These are phyloP conservation scores for Globisporangium echinulatum DNA, from an alignment of 352 stramenopile species.

Conservation along the genomic window DNA sequence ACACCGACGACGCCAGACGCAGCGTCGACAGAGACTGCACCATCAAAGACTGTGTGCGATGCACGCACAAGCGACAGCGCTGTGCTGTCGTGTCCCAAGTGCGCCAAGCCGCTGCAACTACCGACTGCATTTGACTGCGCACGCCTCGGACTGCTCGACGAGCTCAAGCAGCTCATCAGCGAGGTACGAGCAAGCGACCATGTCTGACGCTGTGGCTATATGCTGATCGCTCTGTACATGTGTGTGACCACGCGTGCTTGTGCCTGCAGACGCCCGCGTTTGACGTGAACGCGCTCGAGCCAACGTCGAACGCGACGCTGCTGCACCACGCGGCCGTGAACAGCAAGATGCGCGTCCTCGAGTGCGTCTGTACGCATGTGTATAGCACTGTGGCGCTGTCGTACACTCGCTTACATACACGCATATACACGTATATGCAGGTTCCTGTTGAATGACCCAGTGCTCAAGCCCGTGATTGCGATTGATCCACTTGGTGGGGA, in stretches of 20 bases:
- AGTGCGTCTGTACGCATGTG: constrained; percentile 24
- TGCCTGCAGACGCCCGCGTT: constrained; percentile 31
- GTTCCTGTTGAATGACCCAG: constrained; percentile 39
- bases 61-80: neutral
- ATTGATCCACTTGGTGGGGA: constrained; percentile 54
- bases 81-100: constrained; percentile 29
- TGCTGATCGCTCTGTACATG: neutral
- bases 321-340: constrained; percentile 76
- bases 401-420: neutral
- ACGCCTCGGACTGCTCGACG: constrained; percentile 44
- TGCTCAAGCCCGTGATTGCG: constrained; percentile 22
- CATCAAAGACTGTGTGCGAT: neutral
- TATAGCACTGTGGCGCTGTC: neutral
- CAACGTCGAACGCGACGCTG: constrained; percentile 49
- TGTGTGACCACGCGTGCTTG: neutral
- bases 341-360: constrained; percentile 70
- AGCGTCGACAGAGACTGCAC: neutral
- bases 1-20: neutral
- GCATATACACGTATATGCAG: constrained; percentile 12
- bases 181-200: neutral
- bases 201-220: neutral
- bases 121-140: constrained; percentile 62
- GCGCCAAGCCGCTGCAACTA: constrained; percentile 19
- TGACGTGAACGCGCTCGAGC: constrained; percentile 52
- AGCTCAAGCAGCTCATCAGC: constrained; percentile 46